A percentile compares a stretch with the other conserved stretches of the same genome.
Evolutionary conservation across 1,284 basidiomycete species (phyloP).

Genomic region (Stereum hirsutum): DNA sequence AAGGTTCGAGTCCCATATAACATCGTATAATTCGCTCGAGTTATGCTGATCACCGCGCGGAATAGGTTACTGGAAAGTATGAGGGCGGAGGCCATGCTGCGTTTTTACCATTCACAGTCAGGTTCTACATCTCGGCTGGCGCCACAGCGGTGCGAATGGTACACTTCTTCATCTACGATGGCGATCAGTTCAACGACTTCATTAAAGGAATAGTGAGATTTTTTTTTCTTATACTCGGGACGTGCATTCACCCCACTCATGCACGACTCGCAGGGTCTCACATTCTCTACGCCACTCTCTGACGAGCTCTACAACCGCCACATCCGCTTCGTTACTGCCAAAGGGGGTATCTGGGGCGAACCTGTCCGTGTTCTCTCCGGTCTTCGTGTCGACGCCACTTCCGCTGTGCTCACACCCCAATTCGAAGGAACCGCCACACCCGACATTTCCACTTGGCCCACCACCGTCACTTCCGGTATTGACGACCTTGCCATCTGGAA

Average conservation of each 20-base stretch:
- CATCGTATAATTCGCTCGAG: neutral
- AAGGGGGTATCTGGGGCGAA: constrained; percentile 8
- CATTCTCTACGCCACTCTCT: constrained; percentile 26
- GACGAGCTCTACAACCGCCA: constrained; percentile 30
- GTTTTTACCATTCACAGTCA: constrained; percentile 29
- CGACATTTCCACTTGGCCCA: constrained; percentile 27
- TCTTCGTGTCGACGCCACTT: constrained; percentile 29
- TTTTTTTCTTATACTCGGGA: neutral
- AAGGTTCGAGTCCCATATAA: constrained; percentile 18
- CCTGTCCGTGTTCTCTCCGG: constrained; percentile 29
- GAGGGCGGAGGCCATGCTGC: constrained; percentile 23
- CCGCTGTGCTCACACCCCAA: constrained; percentile 28
- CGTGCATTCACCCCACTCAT: neutral
- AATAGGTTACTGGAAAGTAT: constrained; percentile 33
- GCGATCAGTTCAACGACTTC: constrained; percentile 31
- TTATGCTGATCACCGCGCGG: neutral
- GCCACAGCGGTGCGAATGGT: constrained; percentile 25
- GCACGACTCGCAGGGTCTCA: constrained; percentile 22
- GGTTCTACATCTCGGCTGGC: constrained; percentile 30
- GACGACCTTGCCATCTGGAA: constrained; percentile 26
- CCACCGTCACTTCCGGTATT: constrained; percentile 23
- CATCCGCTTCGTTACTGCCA: constrained; percentile 23
- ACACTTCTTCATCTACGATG: constrained; percentile 34
- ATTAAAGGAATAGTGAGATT: constrained; percentile 28
- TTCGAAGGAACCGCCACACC: constrained; percentile 28